Evolutionary conservation across 164 flowering plant genomes (phyloP).

Genomic region (Magnolia officinalis): DNA sequence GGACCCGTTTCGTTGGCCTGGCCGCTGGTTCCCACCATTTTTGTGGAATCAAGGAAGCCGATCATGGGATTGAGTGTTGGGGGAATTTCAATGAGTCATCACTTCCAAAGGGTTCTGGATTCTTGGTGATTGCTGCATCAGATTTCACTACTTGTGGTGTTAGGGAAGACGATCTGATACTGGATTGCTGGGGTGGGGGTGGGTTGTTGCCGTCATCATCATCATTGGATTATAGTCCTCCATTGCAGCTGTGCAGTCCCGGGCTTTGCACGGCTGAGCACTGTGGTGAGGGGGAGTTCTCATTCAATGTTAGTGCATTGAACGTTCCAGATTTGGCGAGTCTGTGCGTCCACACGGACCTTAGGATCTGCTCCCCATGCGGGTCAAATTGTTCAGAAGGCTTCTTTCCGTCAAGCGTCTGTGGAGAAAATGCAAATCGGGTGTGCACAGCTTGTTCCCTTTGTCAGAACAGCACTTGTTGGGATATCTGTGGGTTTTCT

Average conservation of each 20-base stretch:
- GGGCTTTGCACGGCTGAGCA: constrained; percentile 56
- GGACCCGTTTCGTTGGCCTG: constrained; percentile 47
- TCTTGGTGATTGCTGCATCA: constrained; percentile 70
- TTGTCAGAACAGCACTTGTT: constrained; percentile 88
- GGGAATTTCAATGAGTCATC: constrained; percentile 55
- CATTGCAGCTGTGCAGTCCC: constrained; percentile 80
- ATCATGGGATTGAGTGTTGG: constrained; percentile 86
- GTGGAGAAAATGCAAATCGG: constrained; percentile 57
- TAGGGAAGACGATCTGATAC: constrained; percentile 71
- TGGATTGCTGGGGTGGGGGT: constrained; percentile 74
- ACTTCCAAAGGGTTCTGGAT: constrained; percentile 66
- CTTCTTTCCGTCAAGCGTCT: constrained; percentile 65
- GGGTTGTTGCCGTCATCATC: constrained; percentile 18
- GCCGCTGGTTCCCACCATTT: constrained; percentile 70
- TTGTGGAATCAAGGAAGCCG: constrained; percentile 74
- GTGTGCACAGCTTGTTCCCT: constrained; percentile 86
- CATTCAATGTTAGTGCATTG: constrained; percentile 74
- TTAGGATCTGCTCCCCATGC: constrained; percentile 73
- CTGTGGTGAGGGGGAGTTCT: constrained; percentile 54
- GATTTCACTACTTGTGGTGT: constrained; percentile 67
- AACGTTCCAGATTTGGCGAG: constrained; percentile 67
- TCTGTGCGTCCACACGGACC: constrained; percentile 56
- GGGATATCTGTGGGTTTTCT: constrained; percentile 48
- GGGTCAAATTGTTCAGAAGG: constrained; percentile 65
- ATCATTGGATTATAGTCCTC: constrained; percentile 50